phyloP scores from a whole-genome alignment of 495 filamentous ascomycete genomes.

The Aspergillus bridgeri region DNA sequence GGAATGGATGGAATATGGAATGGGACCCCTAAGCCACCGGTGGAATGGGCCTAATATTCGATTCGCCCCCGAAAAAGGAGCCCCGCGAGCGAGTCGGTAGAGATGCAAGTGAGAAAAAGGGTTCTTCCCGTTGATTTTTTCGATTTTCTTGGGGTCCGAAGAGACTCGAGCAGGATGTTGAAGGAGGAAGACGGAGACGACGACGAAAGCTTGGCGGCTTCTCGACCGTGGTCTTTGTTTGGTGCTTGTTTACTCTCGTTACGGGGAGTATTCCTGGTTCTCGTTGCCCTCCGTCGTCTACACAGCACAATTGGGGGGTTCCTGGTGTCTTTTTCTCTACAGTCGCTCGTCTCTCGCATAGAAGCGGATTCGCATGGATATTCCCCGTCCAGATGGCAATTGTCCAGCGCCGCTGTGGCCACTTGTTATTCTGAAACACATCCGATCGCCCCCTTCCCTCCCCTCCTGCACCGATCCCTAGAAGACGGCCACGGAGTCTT shows the following conservation, averaged over 20 bases:
- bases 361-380: neutral
- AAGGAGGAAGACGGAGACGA: neutral
- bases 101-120: neutral
- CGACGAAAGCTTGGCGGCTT: constrained; percentile 11
- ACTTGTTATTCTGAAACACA: constrained; percentile 3
- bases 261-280: too few relatives aligned
- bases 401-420: neutral
- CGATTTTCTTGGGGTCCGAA: neutral
- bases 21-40: constrained; percentile 15
- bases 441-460: constrained; percentile 3
- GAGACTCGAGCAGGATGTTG: neutral
- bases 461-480: neutral
- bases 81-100: neutral
- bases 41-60: constrained; percentile 4
- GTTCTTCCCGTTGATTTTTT: neutral
- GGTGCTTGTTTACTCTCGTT: neutral
- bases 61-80: constrained; percentile 1
- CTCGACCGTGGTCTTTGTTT: neutral
- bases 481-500: neutral
- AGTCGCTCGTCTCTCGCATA: too few relatives aligned
- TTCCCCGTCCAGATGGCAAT: neutral
- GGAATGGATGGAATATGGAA: constrained; percentile 6
- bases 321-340: neutral
- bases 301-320: neutral
- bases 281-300: neutral